Conservation (phyloP, 2,329 filamentous ascomycete genomes). For the Pleomassaria siparia region DNA sequence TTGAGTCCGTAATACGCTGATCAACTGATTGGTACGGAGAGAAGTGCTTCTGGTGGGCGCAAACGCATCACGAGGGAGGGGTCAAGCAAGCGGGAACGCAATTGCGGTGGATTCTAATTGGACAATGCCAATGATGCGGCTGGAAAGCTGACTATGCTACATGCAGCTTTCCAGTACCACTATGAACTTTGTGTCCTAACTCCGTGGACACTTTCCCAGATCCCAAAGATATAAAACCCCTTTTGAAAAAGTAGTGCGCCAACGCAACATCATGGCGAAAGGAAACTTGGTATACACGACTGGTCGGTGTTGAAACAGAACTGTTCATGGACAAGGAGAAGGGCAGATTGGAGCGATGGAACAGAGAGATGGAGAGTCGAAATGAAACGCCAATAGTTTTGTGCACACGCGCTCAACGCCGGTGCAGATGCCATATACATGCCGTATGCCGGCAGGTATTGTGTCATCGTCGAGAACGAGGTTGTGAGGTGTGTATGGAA, state of each 20-base stretch:
- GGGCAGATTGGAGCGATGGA: constrained; percentile 2
- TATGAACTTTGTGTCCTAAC: neutral
- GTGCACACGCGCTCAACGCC: constrained; percentile 32
- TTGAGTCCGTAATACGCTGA: constrained; percentile 6
- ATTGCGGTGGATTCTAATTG: constrained; percentile 1
- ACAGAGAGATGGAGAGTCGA: constrained; percentile 1
- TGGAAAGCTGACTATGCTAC: constrained; percentile 2
- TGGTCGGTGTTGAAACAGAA: constrained; percentile 1
- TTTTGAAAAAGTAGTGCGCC: neutral
- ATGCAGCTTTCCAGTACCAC: constrained; percentile 5
- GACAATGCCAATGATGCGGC: neutral
- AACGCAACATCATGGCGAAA: constrained; percentile 4
- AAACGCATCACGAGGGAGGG: constrained; percentile 11
- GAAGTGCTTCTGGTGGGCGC: constrained; percentile 8
- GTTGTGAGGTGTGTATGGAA: neutral
- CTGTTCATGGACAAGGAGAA: constrained; percentile 1
- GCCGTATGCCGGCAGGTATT: constrained; percentile 8
- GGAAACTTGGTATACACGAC: constrained; percentile 13
- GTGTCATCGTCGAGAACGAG: constrained; percentile 9
- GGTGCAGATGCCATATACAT: constrained; percentile 24
- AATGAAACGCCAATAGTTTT: constrained; percentile 22
- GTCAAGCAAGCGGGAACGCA: constrained; percentile 2
- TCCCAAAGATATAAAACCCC: neutral
- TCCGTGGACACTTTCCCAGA: neutral
- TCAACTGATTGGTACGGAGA: constrained; percentile 10